phyloP scores from a whole-genome alignment of 192 early-diverging fungal species.

The Coemansia asiatica region DNA sequence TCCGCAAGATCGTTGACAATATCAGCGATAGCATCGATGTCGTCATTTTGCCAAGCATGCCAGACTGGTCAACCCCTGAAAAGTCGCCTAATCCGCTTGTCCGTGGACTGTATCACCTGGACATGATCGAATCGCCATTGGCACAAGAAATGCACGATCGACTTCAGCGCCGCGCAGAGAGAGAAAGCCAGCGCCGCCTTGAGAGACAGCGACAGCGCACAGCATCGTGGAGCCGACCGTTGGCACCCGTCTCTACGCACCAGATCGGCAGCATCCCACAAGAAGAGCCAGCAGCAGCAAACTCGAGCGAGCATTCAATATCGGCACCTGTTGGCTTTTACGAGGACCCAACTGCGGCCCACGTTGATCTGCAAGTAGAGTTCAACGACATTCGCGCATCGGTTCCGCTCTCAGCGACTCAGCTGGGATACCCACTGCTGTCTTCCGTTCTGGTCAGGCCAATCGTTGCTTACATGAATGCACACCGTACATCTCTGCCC shows the following conservation, averaged over 20 bases:
- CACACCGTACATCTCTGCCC: slow-evolving; percentile 81
- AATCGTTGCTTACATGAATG: slow-evolving; percentile 92
- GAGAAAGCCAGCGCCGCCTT: slow-evolving; percentile 41
- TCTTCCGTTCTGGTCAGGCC: slow-evolving; percentile 86
- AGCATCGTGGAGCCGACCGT: slow-evolving; percentile 45
- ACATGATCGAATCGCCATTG: slow-evolving; percentile 47
- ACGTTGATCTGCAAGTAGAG: slow-evolving; percentile 78
- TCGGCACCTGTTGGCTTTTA: not conserved
- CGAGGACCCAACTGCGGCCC: slow-evolving; percentile 31
- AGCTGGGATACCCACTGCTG: slow-evolving; percentile 72
- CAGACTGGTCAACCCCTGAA: slow-evolving; percentile 51
- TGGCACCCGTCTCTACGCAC: slow-evolving; percentile 31
- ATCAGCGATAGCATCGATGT: slow-evolving; percentile 71
- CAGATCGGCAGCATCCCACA: slow-evolving; percentile 15
- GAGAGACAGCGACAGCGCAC: slow-evolving; percentile 50
- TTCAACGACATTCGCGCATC: slow-evolving; percentile 90
- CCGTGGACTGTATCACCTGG: slow-evolving; percentile 37
- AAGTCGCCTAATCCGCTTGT: slow-evolving; percentile 40
- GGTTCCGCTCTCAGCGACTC: slow-evolving; percentile 66
- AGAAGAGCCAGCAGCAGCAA: not conserved
- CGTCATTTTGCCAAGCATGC: slow-evolving; percentile 48
- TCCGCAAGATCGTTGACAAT: slow-evolving; percentile 67
- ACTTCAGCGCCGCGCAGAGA: slow-evolving; percentile 35
- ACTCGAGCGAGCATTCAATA: not conserved
- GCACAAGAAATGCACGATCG: slow-evolving; percentile 40